A percentile compares a stretch with the other conserved stretches of the same genome.
Conservation (phyloP, 2,329 filamentous ascomycete genomes). For the Diplodia intermedia region DNA sequence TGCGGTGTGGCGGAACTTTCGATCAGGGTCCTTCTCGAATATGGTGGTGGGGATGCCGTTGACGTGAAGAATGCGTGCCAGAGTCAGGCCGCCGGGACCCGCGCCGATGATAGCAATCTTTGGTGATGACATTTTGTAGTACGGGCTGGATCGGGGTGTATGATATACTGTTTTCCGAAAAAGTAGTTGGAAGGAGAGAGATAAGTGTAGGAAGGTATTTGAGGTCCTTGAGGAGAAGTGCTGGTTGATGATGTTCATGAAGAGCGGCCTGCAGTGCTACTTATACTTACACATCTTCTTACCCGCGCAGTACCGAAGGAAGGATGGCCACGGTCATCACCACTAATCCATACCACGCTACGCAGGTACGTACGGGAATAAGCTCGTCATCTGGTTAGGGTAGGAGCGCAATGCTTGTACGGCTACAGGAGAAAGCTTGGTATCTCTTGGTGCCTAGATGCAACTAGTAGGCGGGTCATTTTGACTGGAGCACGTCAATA, state of each 20-base stretch:
- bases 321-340: background rate
- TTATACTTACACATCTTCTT: background rate
- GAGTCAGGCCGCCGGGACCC: conserved; percentile 56
- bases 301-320: background rate
- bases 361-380: background rate
- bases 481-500: background rate
- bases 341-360: background rate
- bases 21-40: conserved; percentile 54
- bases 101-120: conserved; percentile 50
- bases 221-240: background rate
- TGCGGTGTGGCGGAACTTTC: conserved; percentile 54
- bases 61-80: conserved; percentile 61
- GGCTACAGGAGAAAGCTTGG: conserved; percentile 1
- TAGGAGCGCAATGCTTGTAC: background rate
- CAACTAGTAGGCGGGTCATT: background rate
- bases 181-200: background rate
- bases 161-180: background rate
- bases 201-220: background rate
- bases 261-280: background rate
- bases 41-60: conserved; percentile 56
- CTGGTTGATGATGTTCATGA: background rate
- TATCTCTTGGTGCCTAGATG: conserved; percentile 4
- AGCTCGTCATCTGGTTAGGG: conserved; percentile 14
- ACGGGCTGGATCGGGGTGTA: background rate
- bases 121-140: conserved; percentile 39